Evolutionary conservation across 192 early-diverging fungal species (phyloP).

Genomic region (Backusella westeae): DNA sequence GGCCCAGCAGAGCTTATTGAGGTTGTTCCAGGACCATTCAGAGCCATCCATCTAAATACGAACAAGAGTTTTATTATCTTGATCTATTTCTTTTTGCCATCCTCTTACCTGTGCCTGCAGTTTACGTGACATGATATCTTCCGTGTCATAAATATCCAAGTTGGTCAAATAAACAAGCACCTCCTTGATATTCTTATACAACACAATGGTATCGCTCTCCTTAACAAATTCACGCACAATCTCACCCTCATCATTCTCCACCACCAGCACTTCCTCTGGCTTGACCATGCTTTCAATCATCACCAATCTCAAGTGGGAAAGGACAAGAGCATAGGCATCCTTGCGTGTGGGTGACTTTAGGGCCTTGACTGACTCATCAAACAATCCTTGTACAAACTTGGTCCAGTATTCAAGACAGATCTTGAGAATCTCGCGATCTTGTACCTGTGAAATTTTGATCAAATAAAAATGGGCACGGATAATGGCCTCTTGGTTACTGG

Average conservation of each 20-base stretch:
- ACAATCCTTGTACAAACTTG: constrained; percentile 84
- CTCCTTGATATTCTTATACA: constrained; percentile 98
- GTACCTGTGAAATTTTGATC: constrained; percentile 84
- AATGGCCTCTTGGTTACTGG: constrained; percentile 51
- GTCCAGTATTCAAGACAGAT: constrained; percentile 98
- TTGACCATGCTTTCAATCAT: constrained; percentile 99
- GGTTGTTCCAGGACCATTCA: constrained; percentile 97
- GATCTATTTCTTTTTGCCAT: background rate
- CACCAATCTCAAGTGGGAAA: constrained; percentile 84
- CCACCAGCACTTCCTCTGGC: constrained; percentile 96
- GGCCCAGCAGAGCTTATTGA: constrained; percentile 99
- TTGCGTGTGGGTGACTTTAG: constrained; percentile 49
- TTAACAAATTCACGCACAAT: constrained; percentile 96
- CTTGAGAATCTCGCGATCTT: constrained; percentile 98
- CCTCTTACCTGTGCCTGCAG: constrained; percentile 73
- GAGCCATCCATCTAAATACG: constrained; percentile 74
- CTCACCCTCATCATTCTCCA: constrained; percentile 99
- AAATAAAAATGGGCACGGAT: constrained; percentile 86
- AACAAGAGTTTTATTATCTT: background rate
- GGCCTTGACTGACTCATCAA: constrained; percentile 71
- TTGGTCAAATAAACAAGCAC: constrained; percentile 97
- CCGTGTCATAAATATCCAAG: constrained; percentile 91
- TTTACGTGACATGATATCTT: constrained; percentile 94
- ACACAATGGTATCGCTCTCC: constrained; percentile 95
- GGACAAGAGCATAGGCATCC: constrained; percentile 75